A percentile compares a stretch with the other conserved stretches of the same genome.
Conservation (phyloP, 495 filamentous ascomycete species). For the Penicillium desertorum region DNA sequence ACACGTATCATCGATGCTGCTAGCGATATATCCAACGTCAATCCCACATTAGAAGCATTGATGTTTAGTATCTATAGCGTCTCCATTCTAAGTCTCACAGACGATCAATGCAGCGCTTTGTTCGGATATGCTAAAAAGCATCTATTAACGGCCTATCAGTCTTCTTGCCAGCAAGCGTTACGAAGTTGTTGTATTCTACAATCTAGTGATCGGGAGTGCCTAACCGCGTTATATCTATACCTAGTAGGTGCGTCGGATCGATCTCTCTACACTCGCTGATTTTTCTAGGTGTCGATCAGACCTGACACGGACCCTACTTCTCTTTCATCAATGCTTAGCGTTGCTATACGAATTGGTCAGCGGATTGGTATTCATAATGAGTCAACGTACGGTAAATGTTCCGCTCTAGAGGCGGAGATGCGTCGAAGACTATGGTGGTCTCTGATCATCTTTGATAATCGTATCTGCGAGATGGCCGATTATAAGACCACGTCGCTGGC, state of each 20-base stretch:
- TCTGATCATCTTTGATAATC: slow-evolving; percentile 61
- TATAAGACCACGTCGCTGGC: slow-evolving; percentile 58
- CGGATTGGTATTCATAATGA: slow-evolving; percentile 54
- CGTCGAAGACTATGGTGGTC: slow-evolving; percentile 73
- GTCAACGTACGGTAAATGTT: slow-evolving; percentile 7
- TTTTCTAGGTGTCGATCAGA: neutral
- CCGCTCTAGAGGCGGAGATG: slow-evolving; percentile 68
- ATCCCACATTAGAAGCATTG: slow-evolving; percentile 56
- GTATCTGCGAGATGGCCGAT: slow-evolving; percentile 63
- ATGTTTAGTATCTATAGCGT: slow-evolving; percentile 69
- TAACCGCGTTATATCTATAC: neutral
- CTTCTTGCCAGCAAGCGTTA: neutral
- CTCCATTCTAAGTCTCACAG: slow-evolving; percentile 39
- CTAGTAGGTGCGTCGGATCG: neutral
- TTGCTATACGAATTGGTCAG: slow-evolving; percentile 69
- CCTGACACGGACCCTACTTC: neutral
- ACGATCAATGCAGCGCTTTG: slow-evolving; percentile 59
- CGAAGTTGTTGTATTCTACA: neutral
- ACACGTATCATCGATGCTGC: slow-evolving; percentile 28
- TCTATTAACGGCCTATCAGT: neutral
- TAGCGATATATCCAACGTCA: slow-evolving; percentile 29
- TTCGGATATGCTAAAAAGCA: slow-evolving; percentile 36
- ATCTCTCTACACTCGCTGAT: neutral
- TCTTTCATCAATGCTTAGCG: slow-evolving; percentile 51
- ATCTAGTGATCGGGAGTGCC: neutral